Percentiles rank a stretch among this genome's conserved stretches.
phyloP scores from a whole-genome alignment of 2,329 filamentous ascomycete species.

The Albifimbria verrucaria region DNA sequence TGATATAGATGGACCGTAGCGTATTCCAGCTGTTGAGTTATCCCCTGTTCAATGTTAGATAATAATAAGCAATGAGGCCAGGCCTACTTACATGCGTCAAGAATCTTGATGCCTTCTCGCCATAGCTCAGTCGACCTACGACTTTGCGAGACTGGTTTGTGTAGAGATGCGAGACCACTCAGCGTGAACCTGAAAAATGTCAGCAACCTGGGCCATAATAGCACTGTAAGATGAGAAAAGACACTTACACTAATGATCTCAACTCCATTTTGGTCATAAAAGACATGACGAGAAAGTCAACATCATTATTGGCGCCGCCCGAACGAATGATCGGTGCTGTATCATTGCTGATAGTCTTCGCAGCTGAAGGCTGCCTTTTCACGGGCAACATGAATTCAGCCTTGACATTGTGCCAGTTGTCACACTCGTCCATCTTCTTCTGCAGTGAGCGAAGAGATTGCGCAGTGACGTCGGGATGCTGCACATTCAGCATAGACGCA shows the following conservation, averaged over 20 bases:
- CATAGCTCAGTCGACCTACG: constrained; percentile 36
- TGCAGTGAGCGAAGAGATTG: constrained; percentile 63
- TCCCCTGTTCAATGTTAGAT: constrained; percentile 25
- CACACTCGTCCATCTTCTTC: constrained; percentile 55
- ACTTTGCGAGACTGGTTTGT: constrained; percentile 30
- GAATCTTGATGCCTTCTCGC: constrained; percentile 39
- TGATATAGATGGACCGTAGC: constrained; percentile 43
- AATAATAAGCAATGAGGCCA: not conserved
- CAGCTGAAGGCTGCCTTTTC: constrained; percentile 44
- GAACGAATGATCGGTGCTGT: constrained; percentile 51
- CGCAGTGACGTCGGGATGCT: constrained; percentile 51
- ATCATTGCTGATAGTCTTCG: constrained; percentile 53
- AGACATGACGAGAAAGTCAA: constrained; percentile 57
- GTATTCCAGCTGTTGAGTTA: constrained; percentile 27
- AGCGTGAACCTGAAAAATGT: constrained; percentile 46
- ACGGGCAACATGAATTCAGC: constrained; percentile 55
- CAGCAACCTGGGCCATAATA: constrained; percentile 5
- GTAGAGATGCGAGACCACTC: constrained; percentile 46
- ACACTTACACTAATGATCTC: constrained; percentile 50
- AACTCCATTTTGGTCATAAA: constrained; percentile 60
- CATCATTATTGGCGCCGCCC: constrained; percentile 39
- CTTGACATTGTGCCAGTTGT: constrained; percentile 44
- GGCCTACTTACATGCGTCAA: constrained; percentile 44
- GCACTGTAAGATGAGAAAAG: too few species aligned
- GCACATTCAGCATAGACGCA: constrained; percentile 64